Percentiles rank a stretch among this genome's conserved stretches.
Evolutionary conservation across 2,329 filamentous ascomycete genomes (phyloP).

Genomic region (Aschersonia sp.): DNA sequence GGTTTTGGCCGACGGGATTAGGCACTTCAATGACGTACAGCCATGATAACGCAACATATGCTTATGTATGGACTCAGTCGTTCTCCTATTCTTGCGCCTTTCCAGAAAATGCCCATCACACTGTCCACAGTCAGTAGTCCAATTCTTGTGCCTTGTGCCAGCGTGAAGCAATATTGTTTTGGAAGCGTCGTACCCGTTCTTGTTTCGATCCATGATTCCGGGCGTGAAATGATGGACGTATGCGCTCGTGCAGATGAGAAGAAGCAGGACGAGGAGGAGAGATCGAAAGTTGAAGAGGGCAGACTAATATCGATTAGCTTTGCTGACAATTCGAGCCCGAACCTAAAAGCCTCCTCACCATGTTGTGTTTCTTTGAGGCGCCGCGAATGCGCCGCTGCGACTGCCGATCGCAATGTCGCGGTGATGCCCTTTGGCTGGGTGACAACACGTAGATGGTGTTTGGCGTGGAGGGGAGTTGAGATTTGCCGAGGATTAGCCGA

Average conservation of each 20-base stretch:
- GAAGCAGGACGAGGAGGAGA: conserved; percentile 81
- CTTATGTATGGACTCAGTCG: conserved; percentile 89
- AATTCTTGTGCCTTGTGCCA: no score
- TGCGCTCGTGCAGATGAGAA: conserved; percentile 90
- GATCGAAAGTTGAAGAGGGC: conserved; percentile 99
- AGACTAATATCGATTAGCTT: no score
- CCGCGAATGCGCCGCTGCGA: no score
- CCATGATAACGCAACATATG: conserved; percentile 87
- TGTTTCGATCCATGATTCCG: conserved; percentile 80
- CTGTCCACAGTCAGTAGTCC: conserved; percentile 23
- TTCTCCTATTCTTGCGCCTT: conserved; percentile 85
- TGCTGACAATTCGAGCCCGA: no score
- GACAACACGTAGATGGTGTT: not conserved
- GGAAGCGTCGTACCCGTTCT: conserved; percentile 54
- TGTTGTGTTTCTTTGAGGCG: no score
- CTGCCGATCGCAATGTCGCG: no score
- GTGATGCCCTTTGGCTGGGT: no score
- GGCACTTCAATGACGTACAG: conserved; percentile 54
- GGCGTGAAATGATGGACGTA: conserved; percentile 89
- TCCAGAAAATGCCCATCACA: conserved; percentile 84
- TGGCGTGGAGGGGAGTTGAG: conserved; percentile 16
- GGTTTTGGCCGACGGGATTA: not conserved
- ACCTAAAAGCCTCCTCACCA: not conserved
- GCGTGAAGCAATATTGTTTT: no score
- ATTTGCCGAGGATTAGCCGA: conserved; percentile 17